Percentiles rank a stretch among this genome's conserved stretches.
These are phyloP conservation scores for Candida manassasensis DNA, from an alignment of 805 yeast species.

Conservation along the genomic window DNA sequence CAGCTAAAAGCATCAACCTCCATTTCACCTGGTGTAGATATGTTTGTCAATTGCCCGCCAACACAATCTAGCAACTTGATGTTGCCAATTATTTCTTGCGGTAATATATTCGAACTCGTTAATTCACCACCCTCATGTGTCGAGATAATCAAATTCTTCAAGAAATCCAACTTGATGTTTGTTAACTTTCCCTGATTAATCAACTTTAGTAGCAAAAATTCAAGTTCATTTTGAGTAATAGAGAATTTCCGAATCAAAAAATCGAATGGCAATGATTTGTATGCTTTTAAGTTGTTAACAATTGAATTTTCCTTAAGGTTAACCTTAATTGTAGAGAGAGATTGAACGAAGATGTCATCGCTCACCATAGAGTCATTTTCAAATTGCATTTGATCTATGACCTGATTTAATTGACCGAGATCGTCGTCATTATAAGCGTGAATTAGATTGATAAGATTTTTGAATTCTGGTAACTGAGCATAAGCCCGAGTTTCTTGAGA, in stretches of 20 bases:
- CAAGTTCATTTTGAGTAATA: constrained; percentile 20
- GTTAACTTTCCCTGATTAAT: constrained; percentile 26
- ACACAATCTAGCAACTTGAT: constrained; percentile 17
- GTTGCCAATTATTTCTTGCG: constrained; percentile 19
- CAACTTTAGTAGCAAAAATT: constrained; percentile 22
- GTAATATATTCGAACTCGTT: constrained; percentile 3
- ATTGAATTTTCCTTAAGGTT: constrained; percentile 30
- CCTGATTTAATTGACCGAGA: constrained; percentile 15
- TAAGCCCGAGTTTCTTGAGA: constrained; percentile 66
- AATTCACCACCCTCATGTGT: constrained; percentile 2
- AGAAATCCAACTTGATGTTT: constrained; percentile 26
- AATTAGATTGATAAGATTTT: constrained; percentile 23
- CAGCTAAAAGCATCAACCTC: constrained; percentile 13
- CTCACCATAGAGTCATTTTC: constrained; percentile 20
- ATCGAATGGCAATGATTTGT: constrained; percentile 24
- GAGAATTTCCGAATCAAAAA: constrained; percentile 19
- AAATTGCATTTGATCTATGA: constrained; percentile 13
- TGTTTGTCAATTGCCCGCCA: constrained; percentile 5
- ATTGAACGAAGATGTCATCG: constrained; percentile 28
- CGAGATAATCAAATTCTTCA: constrained; percentile 16
- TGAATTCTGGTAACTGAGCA: constrained; percentile 24
- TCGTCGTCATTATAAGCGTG: constrained; percentile 28
- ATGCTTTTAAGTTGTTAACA: constrained; percentile 26
- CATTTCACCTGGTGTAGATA: constrained; percentile 8
- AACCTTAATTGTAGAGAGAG: constrained; percentile 21